A percentile compares a stretch with the other conserved stretches of the same genome.
These are phyloP conservation scores for Penicillium taxi DNA, from an alignment of 495 filamentous ascomycete genomes.

Conservation along the genomic window DNA sequence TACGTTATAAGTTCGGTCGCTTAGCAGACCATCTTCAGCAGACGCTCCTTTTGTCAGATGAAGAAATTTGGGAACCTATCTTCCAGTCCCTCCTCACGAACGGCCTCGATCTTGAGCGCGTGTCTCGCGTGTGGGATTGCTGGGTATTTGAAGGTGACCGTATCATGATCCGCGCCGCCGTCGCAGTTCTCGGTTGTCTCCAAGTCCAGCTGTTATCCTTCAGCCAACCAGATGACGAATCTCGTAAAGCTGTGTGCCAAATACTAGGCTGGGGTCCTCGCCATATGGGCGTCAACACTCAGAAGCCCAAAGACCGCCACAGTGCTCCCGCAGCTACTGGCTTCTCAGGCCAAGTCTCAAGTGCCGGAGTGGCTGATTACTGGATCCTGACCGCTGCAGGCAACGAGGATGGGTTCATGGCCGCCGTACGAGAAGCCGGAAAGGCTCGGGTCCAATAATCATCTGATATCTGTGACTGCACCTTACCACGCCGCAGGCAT, in stretches of 20 bases:
- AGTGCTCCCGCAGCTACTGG: conserved; percentile 34
- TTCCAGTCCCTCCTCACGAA: conserved; percentile 52
- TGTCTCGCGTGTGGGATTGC: conserved; percentile 81
- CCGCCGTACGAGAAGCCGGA: conserved; percentile 57
- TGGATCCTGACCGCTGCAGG: conserved; percentile 41
- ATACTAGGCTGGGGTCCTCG: conserved; percentile 49
- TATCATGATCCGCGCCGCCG: conserved; percentile 66
- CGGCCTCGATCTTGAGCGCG: conserved; percentile 60
- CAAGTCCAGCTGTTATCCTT: conserved; percentile 56
- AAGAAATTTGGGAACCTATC: conserved; percentile 49
- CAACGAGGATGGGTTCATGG: conserved; percentile 63
- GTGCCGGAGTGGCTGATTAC: conserved; percentile 35
- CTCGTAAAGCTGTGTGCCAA: conserved; percentile 26
- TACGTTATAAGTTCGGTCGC: conserved; percentile 62
- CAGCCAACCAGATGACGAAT: conserved; percentile 36
- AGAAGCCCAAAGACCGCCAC: conserved; percentile 32
- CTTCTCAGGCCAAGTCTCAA: conserved; percentile 32
- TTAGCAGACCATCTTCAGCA: conserved; percentile 61
- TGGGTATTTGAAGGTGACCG: conserved; percentile 90
- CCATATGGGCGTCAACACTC: conserved; percentile 23
- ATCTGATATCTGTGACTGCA: background rate
- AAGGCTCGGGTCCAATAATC: conserved; percentile 46
- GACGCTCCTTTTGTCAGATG: conserved; percentile 35
- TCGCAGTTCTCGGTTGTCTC: conserved; percentile 58
- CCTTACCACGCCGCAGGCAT: background rate